phyloP scores from a whole-genome alignment of 2,329 filamentous ascomycete species.

The Cladosporium austrohemisphaericum region DNA sequence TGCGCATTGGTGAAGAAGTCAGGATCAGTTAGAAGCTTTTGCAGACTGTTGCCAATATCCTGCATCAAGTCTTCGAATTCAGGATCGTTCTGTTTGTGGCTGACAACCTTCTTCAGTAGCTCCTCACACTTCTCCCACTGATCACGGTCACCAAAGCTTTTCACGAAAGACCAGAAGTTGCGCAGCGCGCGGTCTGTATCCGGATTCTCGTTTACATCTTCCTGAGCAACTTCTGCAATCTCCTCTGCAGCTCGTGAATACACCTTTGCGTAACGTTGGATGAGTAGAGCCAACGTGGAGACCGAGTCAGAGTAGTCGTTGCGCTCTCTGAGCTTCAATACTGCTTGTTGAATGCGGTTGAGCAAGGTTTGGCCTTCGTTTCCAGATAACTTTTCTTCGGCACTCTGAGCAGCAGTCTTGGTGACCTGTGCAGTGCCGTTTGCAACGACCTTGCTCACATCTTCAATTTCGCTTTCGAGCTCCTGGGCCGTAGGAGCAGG shows the following conservation, averaged over 20 bases:
- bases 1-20: slow-evolving; percentile 76
- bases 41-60: slow-evolving; percentile 68
- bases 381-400: slow-evolving; percentile 68
- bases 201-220: slow-evolving; percentile 68
- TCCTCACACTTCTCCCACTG: slow-evolving; percentile 74
- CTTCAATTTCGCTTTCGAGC: slow-evolving; percentile 49
- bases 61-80: slow-evolving; percentile 76
- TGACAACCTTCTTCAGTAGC: slow-evolving; percentile 65
- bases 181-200: slow-evolving; percentile 71
- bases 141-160: slow-evolving; percentile 69
- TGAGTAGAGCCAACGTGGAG: slow-evolving; percentile 68
- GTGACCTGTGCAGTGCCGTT: slow-evolving; percentile 45
- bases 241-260: slow-evolving; percentile 73
- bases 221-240: slow-evolving; percentile 61
- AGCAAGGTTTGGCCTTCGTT: slow-evolving; percentile 71
- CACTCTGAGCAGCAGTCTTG: slow-evolving; percentile 63
- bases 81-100: slow-evolving; percentile 71
- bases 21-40: slow-evolving; percentile 80
- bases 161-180: slow-evolving; percentile 77
- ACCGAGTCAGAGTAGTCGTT: slow-evolving; percentile 85
- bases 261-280: slow-evolving; percentile 71
- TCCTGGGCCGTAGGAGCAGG: slow-evolving; percentile 57
- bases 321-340: slow-evolving; percentile 69
- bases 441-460: slow-evolving; percentile 44
- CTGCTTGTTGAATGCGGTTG: slow-evolving; percentile 70